Evolutionary conservation across 768 basidiomycete species (phyloP).

Genomic region (Boletus barrowsii): DNA sequence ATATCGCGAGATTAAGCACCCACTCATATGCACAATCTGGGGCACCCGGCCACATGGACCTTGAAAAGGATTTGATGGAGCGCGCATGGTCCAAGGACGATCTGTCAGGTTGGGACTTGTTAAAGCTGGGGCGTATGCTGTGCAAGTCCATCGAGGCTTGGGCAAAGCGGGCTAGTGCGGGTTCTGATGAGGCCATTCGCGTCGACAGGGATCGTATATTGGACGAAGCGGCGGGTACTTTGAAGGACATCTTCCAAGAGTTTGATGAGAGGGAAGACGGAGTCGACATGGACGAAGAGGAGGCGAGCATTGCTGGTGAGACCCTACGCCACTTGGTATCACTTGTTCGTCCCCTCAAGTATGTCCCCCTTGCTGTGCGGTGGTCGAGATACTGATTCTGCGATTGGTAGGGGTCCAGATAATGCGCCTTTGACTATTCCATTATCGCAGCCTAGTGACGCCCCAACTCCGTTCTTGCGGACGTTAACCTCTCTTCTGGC

Average conservation of each 20-base stretch:
- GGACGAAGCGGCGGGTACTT: conserved; percentile 64
- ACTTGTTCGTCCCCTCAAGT: conserved; percentile 61
- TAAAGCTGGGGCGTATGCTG: conserved; percentile 52
- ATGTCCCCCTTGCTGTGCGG: conserved; percentile 20
- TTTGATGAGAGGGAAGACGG: conserved; percentile 64
- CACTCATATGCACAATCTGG: conserved; percentile 57
- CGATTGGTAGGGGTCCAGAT: conserved; percentile 40
- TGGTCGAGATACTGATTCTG: conserved; percentile 5
- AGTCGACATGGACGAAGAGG: conserved; percentile 59
- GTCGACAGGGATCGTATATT: conserved; percentile 53
- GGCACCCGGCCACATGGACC: conserved; percentile 53
- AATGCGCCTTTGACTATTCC: conserved; percentile 49
- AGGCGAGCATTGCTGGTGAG: conserved; percentile 61
- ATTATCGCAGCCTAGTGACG: conserved; percentile 49
- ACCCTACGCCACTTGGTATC: conserved; percentile 56
- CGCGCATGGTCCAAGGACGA: conserved; percentile 73
- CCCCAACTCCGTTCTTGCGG: conserved; percentile 59
- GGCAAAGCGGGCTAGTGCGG: conserved; percentile 40
- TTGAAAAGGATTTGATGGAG: conserved; percentile 66
- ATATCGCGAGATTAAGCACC: conserved; percentile 53
- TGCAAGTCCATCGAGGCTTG: conserved; percentile 57
- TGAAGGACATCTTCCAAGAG: conserved; percentile 73
- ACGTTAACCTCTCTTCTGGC: conserved; percentile 61
- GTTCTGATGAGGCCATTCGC: conserved; percentile 26
- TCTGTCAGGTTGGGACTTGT: conserved; percentile 63